A percentile compares a stretch with the other conserved stretches of the same genome.
phyloP scores from a whole-genome alignment of 192 early-diverging fungal genomes.

The Chytriomyces hyalinus region DNA sequence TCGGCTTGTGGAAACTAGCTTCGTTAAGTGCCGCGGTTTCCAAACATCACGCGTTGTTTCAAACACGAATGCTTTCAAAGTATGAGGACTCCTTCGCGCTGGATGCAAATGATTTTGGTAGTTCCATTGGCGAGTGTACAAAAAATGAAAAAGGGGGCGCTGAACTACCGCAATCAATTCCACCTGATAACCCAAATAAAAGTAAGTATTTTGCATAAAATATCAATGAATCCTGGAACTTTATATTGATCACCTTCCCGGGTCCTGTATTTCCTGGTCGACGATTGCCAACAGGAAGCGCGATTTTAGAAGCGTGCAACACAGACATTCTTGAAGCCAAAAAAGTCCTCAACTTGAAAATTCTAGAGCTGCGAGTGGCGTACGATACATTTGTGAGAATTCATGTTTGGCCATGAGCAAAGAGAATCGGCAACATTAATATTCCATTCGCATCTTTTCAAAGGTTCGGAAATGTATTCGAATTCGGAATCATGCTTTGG shows the following conservation, averaged over 20 bases:
- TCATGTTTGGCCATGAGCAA: neutral
- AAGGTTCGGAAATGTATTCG: neutral
- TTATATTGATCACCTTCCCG: no score
- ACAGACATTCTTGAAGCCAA: neutral
- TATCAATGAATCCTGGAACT: neutral
- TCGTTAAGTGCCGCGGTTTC: no score
- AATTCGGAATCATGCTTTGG: neutral
- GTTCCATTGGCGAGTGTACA: no score
- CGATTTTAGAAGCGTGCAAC: neutral
- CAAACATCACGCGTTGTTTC: no score
- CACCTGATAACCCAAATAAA: neutral
- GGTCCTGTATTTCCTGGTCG: no score
- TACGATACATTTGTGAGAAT: slow-evolving; percentile 1
- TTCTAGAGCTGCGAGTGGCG: neutral
- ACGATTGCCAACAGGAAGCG: no score
- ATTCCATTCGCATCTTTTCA: neutral
- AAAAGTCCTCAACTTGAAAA: neutral
- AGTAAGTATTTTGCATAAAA: slow-evolving; percentile 3
- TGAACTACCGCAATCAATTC: neutral
- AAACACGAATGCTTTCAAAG: no score
- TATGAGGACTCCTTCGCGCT: no score
- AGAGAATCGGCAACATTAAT: no score
- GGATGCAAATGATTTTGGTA: no score
- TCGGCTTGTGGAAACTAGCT: no score
- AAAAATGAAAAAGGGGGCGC: neutral